A percentile compares a stretch with the other conserved stretches of the same genome.
Evolutionary conservation across 2,329 filamentous ascomycete species (phyloP).

Genomic region (Trichoderma cornu-damae): DNA sequence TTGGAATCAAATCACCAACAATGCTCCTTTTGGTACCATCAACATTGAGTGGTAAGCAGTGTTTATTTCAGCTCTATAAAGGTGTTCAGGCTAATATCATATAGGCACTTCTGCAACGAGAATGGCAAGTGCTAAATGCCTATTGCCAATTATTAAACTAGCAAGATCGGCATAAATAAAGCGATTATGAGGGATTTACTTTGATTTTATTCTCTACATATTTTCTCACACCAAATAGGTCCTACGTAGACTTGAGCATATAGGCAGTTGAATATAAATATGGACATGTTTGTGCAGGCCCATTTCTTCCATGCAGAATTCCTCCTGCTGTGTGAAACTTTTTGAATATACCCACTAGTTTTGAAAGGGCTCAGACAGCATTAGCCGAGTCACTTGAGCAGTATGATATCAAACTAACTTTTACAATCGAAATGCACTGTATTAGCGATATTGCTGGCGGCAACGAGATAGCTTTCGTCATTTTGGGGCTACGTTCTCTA

Average conservation of each 20-base stretch:
- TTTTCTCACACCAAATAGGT: conserved; percentile 2
- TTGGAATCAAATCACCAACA: conserved; percentile 11
- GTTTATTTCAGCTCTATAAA: not conserved
- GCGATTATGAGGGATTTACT: not conserved
- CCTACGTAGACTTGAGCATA: not conserved
- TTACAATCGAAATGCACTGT: not conserved
- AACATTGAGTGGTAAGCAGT: conserved; percentile 15
- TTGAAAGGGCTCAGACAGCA: not conserved
- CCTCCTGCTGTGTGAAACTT: not conserved
- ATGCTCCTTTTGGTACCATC: conserved; percentile 9
- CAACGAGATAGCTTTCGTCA: not conserved
- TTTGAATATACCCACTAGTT: not conserved
- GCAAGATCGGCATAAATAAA: not conserved
- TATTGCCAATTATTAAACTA: not conserved
- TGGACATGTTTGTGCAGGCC: not conserved
- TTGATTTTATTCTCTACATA: conserved; percentile 5
- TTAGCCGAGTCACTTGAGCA: not conserved
- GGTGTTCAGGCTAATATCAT: not conserved
- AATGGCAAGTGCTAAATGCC: conserved; percentile 18
- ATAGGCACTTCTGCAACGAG: conserved; percentile 17
- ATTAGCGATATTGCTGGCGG: not conserved
- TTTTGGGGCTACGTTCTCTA: not conserved
- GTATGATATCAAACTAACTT: not conserved
- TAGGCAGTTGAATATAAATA: conserved; percentile 7
- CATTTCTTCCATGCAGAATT: not conserved